Conservation (phyloP, 176 grass and related monocot species). For the Cenchrus purpureus region DNA sequence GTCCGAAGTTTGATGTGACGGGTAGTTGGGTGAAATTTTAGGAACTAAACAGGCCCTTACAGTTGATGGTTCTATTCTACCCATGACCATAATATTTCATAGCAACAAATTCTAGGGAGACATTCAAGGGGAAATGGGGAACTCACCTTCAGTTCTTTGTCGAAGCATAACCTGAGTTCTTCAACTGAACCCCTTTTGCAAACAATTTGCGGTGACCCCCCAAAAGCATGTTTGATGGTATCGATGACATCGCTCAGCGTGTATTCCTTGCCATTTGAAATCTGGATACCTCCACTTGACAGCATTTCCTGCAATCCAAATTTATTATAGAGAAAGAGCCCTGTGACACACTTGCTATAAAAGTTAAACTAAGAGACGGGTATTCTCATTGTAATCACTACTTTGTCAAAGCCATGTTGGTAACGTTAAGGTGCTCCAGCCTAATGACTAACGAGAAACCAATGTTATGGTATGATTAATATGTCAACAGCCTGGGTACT, state of each 20-base stretch:
- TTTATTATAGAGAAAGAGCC: background rate
- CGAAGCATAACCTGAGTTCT: slow-evolving; percentile 91
- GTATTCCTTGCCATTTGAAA: slow-evolving; percentile 61
- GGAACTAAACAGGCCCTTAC: too few relatives aligned
- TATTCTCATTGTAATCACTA: background rate
- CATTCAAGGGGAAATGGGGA: slow-evolving; percentile 17
- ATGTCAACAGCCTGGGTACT: background rate
- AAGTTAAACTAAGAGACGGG: background rate
- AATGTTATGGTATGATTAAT: background rate
- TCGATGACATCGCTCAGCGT: slow-evolving; percentile 58
- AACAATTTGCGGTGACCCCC: slow-evolving; percentile 62
- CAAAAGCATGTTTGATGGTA: slow-evolving; percentile 68
- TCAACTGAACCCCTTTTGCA: slow-evolving; percentile 75
- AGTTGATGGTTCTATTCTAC: background rate
- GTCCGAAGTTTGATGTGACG: too few relatives aligned
- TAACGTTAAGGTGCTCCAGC: background rate
- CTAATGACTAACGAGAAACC: background rate
- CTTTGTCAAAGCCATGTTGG: background rate
- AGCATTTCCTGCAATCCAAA: slow-evolving; percentile 69
- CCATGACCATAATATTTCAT: background rate
- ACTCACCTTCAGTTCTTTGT: slow-evolving; percentile 88
- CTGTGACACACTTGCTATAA: background rate
- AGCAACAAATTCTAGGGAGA: slow-evolving; percentile 18
- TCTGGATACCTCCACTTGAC: slow-evolving; percentile 49
- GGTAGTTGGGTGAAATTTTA: too few relatives aligned